phyloP scores from a whole-genome alignment of 148 eudicot species.

The Dianthus caryophyllus region DNA sequence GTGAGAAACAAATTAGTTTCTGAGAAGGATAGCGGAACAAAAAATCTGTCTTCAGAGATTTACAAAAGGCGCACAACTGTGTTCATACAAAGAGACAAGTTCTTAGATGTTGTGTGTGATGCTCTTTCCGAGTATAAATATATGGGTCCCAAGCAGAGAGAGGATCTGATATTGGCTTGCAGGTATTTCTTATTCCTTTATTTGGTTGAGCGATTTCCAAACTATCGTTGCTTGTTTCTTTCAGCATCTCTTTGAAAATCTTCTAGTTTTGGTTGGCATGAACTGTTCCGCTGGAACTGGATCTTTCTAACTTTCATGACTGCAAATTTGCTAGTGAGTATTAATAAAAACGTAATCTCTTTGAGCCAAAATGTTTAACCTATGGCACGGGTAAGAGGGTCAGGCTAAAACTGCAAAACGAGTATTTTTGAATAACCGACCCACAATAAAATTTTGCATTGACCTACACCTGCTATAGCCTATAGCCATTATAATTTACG shows the following conservation, averaged over 20 bases:
- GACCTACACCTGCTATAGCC: background rate
- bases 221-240: background rate
- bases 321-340: background rate
- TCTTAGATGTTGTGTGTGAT: slow-evolving; percentile 79
- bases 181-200: slow-evolving; percentile 43
- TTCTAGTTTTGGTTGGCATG: background rate
- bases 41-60: slow-evolving; percentile 55
- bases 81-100: slow-evolving; percentile 57
- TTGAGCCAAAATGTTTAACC: background rate
- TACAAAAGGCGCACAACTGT: slow-evolving; percentile 85
- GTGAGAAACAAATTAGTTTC: slow-evolving; percentile 20
- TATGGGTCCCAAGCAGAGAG: slow-evolving; percentile 83
- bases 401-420: background rate
- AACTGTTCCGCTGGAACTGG: background rate
- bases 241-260: background rate
- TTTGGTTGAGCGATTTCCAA: background rate
- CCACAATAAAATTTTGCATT: background rate
- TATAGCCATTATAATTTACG: background rate
- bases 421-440: background rate
- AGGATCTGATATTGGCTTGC: slow-evolving; percentile 90
- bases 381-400: background rate
- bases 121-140: slow-evolving; percentile 91
- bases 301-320: background rate
- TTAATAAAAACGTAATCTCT: background rate
- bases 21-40: slow-evolving; percentile 38